Base-by-base conservation (phyloP, 306 rosid species). In the Quercus wislizeni region DNA sequence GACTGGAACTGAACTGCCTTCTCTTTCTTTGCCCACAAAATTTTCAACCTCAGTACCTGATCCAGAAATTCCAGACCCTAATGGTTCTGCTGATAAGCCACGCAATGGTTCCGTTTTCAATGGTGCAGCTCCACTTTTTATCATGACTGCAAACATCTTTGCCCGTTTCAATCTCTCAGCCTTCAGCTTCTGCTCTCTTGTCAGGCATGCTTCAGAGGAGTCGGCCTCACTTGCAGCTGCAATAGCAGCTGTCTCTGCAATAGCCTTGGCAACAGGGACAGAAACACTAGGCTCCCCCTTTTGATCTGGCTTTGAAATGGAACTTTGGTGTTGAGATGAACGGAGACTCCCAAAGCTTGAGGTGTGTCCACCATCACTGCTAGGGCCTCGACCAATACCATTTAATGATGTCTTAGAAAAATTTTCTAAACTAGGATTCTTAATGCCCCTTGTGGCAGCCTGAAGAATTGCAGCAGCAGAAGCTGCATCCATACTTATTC, bases 101-200 rank as follows among this genome's bases (percentile, higher is more conserved):
- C 79, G 80, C 31, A 71, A 55, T 54, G 83, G 68, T 57, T 91
- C 95, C 11, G 76, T 79, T 84, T 85, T 89, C 55, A 84, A 56
- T 18, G 92, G 85, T 57, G 87, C 91, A 76, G 73, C 81, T 65
- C 95, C 86, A 76, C 83, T 64, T 76, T 93, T 90, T 73, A 93
- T 73, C 93, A 93, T 93, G 79, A 88, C 90, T 49, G 97, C 90
- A 86, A 93, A 93, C 90, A 87, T 88, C 84, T 90, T 91, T 28
- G 98, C 97, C 58, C 97, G 90, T 89, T 89, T 93, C 87, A 93
- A 85, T 79, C 98, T 91, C 88, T 91, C 98, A 5, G 95, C 92
- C 82, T 88, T 93, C 55, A 91, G 84, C 84, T 87, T 91, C 86
- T 90, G 90, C 85, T 91, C 93, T 82, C 80, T 87, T 73, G 93